Evolutionary conservation across 148 eudicot species (phyloP).

Genomic region (Spergularia marina): DNA sequence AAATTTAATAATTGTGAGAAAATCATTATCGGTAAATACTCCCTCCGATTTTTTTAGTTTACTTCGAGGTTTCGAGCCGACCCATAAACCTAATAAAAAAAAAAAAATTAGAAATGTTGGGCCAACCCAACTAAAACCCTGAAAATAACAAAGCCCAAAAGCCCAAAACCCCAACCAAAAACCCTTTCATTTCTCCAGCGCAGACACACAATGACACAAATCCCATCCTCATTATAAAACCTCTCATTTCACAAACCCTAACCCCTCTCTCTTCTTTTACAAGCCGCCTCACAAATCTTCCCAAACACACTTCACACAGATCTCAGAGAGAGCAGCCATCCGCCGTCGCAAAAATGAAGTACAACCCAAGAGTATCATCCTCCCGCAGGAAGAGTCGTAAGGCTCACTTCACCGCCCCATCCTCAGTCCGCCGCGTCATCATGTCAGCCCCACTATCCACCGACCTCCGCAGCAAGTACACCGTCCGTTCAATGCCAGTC

Average conservation of each 20-base stretch:
- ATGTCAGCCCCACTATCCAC: constrained; percentile 68
- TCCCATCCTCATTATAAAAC: neutral
- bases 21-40: no score
- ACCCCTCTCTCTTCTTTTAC: neutral
- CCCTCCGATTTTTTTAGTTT: no score
- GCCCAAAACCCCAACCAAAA: neutral
- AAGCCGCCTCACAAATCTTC: neutral
- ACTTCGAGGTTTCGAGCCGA: no score
- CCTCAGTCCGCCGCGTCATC: constrained; percentile 54
- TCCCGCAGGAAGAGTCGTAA: constrained; percentile 72
- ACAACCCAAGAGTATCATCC: constrained; percentile 55
- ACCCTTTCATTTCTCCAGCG: neutral
- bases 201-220: neutral
- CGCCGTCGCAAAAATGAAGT: constrained; percentile 56
- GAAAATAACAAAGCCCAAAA: neutral
- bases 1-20: no score
- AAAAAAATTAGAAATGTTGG: neutral
- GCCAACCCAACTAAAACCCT: neutral
- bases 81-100: no score
- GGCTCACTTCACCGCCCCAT: constrained; percentile 73
- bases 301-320: neutral
- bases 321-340: no score
- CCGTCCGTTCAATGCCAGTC: constrained; percentile 65
- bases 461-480: constrained; percentile 67
- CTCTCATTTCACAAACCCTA: neutral